Base-by-base conservation (phyloP, 306 rosid species). In the Senna tora region DNA sequence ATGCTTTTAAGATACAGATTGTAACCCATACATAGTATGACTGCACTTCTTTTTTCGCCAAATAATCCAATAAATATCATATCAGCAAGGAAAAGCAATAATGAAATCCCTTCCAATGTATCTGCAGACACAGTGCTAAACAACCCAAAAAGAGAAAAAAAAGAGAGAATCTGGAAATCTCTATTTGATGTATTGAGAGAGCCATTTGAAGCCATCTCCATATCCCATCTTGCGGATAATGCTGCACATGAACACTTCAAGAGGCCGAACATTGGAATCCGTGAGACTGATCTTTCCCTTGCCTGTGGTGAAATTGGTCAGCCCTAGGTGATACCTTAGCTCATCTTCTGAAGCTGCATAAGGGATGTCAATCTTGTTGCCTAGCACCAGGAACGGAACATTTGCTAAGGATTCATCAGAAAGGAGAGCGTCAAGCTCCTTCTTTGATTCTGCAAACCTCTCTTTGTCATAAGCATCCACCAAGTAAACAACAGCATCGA, bases 161-260 rank as follows among this genome's bases (percentile, higher is more conserved):
- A 57, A 73, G 51, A 50, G 38, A 22, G 43, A 39, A 63, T 61
- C 55, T 14, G 52, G 16, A n/a, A 9, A 33, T 33, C 25, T 50
- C 84, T 81, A 86, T 76, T 86, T 80, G 65, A 86, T 86, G 83
- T 86, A 86, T 57, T 86, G 90, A 30, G 90, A 86, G 41, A 86
- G 51, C 90, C 90, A 86, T 76, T 76, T 83, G 62, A 86, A 86
- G 78, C 90, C 90, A 17, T 86, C 90, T 0, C 90, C 90, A 13
- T 86, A 86, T 6, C 87, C 90, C 90, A 86, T 86, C 79, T 86
- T 86, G 69, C 87, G 87, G 69, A 86, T 86, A 61, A 86, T 81
- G 72, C 90, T 86, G 82, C 90, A 86, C 90, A 86, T 86, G 79
- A 86, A 86, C 50, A 86, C 90, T 69, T 86, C 87, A 12, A 86